Conservation (phyloP, 2,329 filamentous ascomycete genomes). For the Diaporthe sp. region DNA sequence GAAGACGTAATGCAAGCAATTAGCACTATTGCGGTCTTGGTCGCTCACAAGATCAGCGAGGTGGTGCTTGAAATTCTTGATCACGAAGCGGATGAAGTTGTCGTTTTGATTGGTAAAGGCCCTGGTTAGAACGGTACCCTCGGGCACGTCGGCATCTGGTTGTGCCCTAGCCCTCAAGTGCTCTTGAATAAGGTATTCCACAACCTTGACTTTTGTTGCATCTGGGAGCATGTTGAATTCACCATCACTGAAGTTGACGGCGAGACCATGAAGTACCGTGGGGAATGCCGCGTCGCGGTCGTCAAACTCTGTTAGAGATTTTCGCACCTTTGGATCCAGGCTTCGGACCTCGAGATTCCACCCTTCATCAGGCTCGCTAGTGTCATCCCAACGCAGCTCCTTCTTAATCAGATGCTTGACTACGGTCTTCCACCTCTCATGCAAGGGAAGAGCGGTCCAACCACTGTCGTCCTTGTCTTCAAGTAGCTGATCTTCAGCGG, state of each 20-base stretch:
- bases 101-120: background rate
- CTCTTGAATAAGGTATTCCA: background rate
- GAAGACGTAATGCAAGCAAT: conserved; percentile 28
- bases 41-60: background rate
- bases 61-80: background rate
- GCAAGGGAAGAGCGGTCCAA: background rate
- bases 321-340: background rate
- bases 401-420: background rate
- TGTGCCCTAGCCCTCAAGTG: background rate
- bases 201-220: background rate
- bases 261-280: conserved; percentile 13
- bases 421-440: background rate
- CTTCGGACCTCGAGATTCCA: background rate
- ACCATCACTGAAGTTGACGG: background rate
- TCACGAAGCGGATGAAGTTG: conserved; percentile 5
- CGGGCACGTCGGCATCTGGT: background rate
- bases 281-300: background rate
- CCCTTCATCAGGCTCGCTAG: background rate
- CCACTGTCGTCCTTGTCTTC: background rate
- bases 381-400: background rate
- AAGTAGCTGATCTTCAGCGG: background rate
- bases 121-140: conserved; percentile 13
- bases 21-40: background rate
- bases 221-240: background rate
- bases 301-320: background rate